phyloP scores from a whole-genome alignment of 1,139 yeast species.

The Groenewaldozyma sp. region DNA sequence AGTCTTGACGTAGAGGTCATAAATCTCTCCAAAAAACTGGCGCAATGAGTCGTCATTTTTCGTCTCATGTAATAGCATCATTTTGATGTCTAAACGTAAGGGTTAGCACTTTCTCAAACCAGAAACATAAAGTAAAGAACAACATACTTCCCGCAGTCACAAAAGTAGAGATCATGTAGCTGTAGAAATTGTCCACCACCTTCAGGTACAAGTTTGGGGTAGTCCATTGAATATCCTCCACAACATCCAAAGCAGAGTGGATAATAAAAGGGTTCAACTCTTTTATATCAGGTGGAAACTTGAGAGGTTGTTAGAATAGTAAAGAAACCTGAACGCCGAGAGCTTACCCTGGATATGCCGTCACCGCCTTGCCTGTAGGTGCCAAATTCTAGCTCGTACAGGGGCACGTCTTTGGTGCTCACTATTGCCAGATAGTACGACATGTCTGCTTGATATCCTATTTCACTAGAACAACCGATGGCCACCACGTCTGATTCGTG shows the following conservation, averaged over 20 bases:
- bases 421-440: slow-evolving; percentile 83
- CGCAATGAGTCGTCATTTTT: slow-evolving; percentile 63
- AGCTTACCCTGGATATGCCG: slow-evolving; percentile 41
- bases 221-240: slow-evolving; percentile 85
- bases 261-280: slow-evolving; percentile 83
- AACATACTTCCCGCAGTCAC: slow-evolving; percentile 64
- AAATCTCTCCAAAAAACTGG: slow-evolving; percentile 75
- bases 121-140: background rate
- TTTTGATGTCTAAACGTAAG: slow-evolving; percentile 44
- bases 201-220: slow-evolving; percentile 58
- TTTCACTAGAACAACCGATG: too few species aligned
- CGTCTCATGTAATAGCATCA: slow-evolving; percentile 66
- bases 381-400: slow-evolving; percentile 83
- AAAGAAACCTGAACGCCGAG: background rate
- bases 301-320: slow-evolving; percentile 3
- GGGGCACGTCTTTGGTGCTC: slow-evolving; percentile 78
- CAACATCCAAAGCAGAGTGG: slow-evolving; percentile 78
- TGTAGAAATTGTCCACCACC: slow-evolving; percentile 77
- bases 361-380: slow-evolving; percentile 57
- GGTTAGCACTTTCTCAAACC: background rate
- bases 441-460: too few species aligned
- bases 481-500: too few species aligned
- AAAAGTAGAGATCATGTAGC: slow-evolving; percentile 69
- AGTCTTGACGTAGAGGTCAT: slow-evolving; percentile 82
- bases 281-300: slow-evolving; percentile 59